phyloP scores from a whole-genome alignment of 2,329 filamentous ascomycete genomes.

The Fusarium udum region DNA sequence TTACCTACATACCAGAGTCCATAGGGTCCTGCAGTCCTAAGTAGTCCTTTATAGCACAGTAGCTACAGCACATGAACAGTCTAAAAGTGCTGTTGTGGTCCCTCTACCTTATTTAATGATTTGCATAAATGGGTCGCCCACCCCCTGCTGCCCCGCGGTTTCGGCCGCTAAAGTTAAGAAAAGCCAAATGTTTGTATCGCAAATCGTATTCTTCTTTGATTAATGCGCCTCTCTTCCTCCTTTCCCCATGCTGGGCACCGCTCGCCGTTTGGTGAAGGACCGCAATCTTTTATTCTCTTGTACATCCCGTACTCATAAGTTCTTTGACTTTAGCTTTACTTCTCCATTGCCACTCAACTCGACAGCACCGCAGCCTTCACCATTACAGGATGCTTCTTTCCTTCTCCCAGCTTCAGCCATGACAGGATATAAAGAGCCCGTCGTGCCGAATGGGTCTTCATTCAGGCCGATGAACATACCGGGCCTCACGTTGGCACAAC shows the following conservation, averaged over 20 bases:
- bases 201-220: background rate
- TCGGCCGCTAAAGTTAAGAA: slow-evolving; percentile 2
- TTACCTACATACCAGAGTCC: too few species aligned
- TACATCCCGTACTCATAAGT: background rate
- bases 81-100: background rate
- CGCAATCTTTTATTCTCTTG: background rate
- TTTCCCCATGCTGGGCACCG: slow-evolving; percentile 15
- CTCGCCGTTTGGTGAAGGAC: background rate
- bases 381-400: slow-evolving; percentile 20
- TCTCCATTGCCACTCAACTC: background rate
- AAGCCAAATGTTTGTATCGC: slow-evolving; percentile 7
- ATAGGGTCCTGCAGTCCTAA: background rate
- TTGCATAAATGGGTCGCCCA: background rate
- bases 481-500: slow-evolving; percentile 28
- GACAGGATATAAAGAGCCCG: slow-evolving; percentile 9
- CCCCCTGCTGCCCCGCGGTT: slow-evolving; percentile 14
- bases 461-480: slow-evolving; percentile 19
- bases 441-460: background rate
- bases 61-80: background rate
- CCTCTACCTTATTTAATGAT: background rate
- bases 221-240: background rate
- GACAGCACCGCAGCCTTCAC: background rate
- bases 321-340: background rate
- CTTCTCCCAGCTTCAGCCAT: slow-evolving; percentile 10
- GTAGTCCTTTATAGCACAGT: background rate